Evolutionary conservation across 345 rosid genomes (phyloP).

Genomic region (Hypericum androsaemum): DNA sequence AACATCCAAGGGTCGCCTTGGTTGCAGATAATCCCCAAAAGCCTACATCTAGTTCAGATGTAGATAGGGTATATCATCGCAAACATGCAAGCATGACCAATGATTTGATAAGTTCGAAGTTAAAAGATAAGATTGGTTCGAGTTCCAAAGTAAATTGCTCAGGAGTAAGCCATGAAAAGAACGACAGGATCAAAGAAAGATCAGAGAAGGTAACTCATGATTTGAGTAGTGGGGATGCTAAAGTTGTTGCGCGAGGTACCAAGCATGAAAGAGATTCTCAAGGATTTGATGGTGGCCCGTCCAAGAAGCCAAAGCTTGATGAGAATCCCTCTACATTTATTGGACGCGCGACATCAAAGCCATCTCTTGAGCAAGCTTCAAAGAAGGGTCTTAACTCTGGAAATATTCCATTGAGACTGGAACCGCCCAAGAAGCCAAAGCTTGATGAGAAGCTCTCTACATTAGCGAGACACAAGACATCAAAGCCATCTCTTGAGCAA

Average conservation of each 20-base stretch:
- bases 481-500: conserved; percentile 13
- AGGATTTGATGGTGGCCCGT: conserved; percentile 16
- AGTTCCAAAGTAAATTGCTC: conserved; percentile 14
- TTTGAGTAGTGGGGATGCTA: conserved; percentile 14
- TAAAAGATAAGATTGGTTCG: conserved; percentile 7
- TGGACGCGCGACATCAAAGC: conserved; percentile 21
- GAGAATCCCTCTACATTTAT: conserved; percentile 20
- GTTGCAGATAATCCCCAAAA: conserved; percentile 5
- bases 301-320: conserved; percentile 27
- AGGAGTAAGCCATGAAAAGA: conserved; percentile 15
- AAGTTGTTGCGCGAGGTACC: conserved; percentile 4
- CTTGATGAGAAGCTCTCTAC: neutral
- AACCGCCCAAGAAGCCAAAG: neutral
- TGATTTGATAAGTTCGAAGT: neutral
- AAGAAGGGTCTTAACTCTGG: conserved; percentile 22
- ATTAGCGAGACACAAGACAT: conserved; percentile 22
- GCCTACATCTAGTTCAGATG: conserved; percentile 7
- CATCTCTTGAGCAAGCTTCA: conserved; percentile 12
- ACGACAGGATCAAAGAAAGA: conserved; percentile 22
- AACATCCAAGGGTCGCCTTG: too few relatives aligned
- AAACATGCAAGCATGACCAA: neutral
- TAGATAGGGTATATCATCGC: neutral
- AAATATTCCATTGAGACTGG: conserved; percentile 13
- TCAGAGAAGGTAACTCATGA: conserved; percentile 16
- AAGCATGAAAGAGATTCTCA: conserved; percentile 12